Evolutionary conservation across 169 alveolate species (phyloP), one percentile per base, ranked within the genome.

Genomic region (Eimeria acervulina): DNA sequence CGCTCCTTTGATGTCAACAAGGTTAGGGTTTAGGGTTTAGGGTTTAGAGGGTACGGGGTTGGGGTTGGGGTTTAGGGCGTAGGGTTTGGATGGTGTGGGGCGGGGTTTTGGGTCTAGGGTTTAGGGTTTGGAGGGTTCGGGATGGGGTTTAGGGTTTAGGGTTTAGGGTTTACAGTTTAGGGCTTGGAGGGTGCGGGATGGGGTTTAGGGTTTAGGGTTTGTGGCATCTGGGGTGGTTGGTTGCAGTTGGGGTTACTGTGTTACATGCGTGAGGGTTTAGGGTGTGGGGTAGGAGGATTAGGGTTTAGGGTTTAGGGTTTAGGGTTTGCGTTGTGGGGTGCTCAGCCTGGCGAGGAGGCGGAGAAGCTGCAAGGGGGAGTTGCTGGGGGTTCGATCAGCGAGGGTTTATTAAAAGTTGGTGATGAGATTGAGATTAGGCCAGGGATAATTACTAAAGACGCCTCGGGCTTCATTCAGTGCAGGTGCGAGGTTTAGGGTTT

Each of bases 361-460:
- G 99, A 99, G 95, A 98, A 98, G 55, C 98, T 99, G 95, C 98
- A 99, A 97, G 99, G 99, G n/a, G 99, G 99, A 21, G 99, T 99
- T 26, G 99, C 99, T 17, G 99, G 99, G 40, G 99, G 99, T 0
- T 98, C 99, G 72, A 99, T 99, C 81, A 97, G 99, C 59, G 97
- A 98, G 97, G 99, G 99, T 38, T 99, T 99, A 38, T 96, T 99
- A 83, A 99, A 97, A 96, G 98, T 99, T 83, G 99, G 99, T 36
- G 99, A 99, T 95, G 99, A 99, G 96, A 98, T 99, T 28, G 99
- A 99, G 98, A 98, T 99, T 40, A 97, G 99, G n/a, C 99, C 99
- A 15, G 99, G 99, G 1, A 98, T 99, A 72, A 97, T 98, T 70
- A 97, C 98, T 81, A 99, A 98, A 96, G 99, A 99, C 84, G 97